These are phyloP conservation scores for Dioscorea dumetorum DNA, from an alignment of 106 monocot species.

Conservation along the genomic window DNA sequence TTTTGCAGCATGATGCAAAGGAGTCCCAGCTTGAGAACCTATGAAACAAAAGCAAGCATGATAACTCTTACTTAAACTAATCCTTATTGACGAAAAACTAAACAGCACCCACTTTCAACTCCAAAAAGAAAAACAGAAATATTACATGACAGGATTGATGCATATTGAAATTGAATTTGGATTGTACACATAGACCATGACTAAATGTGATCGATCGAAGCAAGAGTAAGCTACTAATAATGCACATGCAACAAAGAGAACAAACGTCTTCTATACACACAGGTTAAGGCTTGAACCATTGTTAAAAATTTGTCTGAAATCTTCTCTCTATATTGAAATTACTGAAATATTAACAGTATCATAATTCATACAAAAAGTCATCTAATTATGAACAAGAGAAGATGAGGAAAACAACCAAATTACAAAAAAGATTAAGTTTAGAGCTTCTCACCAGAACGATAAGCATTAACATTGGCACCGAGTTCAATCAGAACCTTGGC, in stretches of 20 bases:
- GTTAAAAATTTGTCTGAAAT: no score
- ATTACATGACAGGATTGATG: background rate
- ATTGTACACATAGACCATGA: no score
- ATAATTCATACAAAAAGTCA: no score
- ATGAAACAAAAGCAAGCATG: constrained; percentile 13
- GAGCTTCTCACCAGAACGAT: constrained; percentile 60
- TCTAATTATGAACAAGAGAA: no score
- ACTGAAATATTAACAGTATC: no score
- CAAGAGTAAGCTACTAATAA: no score
- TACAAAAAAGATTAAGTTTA: background rate
- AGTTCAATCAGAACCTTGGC: constrained; percentile 63
- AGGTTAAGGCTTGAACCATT: no score
- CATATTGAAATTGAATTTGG: background rate
- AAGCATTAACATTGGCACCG: constrained; percentile 92
- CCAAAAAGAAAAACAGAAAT: background rate
- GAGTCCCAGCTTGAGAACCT: constrained; percentile 73
- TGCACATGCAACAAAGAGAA: no score
- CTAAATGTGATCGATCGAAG: no score
- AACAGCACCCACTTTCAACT: background rate
- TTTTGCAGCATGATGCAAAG: constrained; percentile 90
- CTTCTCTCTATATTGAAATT: no score
- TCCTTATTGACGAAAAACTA: background rate
- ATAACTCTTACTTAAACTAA: background rate
- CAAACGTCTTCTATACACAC: no score
- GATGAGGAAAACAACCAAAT: background rate